Conservation (phyloP, 73 alveolate species). For the Paramecium caudatum region DNA sequence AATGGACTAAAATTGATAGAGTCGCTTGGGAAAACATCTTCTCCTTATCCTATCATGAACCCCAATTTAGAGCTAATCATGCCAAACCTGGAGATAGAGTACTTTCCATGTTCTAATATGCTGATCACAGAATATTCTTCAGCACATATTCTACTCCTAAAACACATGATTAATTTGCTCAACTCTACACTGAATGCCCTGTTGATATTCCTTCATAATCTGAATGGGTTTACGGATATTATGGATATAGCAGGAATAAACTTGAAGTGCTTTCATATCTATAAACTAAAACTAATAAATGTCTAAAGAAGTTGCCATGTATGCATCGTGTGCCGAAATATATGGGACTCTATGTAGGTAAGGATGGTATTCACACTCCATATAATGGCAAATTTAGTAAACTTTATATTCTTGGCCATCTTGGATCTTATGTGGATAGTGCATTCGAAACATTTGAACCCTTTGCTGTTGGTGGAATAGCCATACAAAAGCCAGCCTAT, state of each 20-base stretch:
- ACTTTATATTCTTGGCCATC: neutral
- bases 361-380: conserved; percentile 60
- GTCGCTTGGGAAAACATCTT: conserved; percentile 49
- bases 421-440: neutral
- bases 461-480: neutral
- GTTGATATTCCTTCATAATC: neutral
- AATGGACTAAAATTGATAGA: neutral
- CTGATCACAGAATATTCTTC: conserved; percentile 64
- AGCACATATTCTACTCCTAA: conserved; percentile 57
- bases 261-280: neutral
- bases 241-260: conserved; percentile 29
- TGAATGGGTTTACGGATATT: conserved; percentile 58
- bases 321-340: conserved; percentile 65
- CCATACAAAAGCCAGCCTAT: neutral
- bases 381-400: conserved; percentile 49
- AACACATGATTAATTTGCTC: conserved; percentile 33
- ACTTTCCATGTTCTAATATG: conserved; percentile 15
- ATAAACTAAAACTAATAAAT: neutral
- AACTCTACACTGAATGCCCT: conserved; percentile 36
- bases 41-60: conserved; percentile 16
- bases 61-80: conserved; percentile 1
- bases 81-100: conserved; percentile 62
- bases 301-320: neutral
- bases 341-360: conserved; percentile 14
- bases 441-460: neutral